Evolutionary conservation across 2,329 filamentous ascomycete species (phyloP), one percentile per base, ranked within the genome.

Genomic region (Malbranchea cinnamomea): DNA sequence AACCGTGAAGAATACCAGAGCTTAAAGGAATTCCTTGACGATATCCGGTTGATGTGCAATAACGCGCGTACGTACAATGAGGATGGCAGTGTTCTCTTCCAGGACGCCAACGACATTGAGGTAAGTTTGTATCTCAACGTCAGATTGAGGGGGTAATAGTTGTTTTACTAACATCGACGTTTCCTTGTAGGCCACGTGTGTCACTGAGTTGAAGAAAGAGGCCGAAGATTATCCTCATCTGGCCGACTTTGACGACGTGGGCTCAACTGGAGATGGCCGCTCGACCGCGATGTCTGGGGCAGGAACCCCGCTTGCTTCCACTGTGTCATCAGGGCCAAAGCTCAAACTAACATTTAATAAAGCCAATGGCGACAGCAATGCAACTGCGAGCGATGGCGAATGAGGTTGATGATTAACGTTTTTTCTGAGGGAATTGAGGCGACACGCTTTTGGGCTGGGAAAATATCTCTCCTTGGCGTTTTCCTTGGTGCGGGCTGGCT

Each of bases 1-100:
- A 94, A 93, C 63, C 87, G 82, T 56, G 82, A 91, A 48, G 82
- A 94, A 49, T 98, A 98, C 55, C 73, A 71, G 43, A 78, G 70
- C 46, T 58, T 94, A 37, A 74, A 71, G 48, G 81, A 85, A 43
- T 73, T 98, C 66, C 70, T 74, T 32, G 73, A 71, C 41, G 91
- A 98, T 48, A 75, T 98, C 38, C 71, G 74, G 29, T 60, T 87
- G 39, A 70, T 98, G 56, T 89, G 85, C 53, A 74, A 69, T 50
- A 98, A 98, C 54, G 93, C 87, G 41, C 73, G 83, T 52, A 89
- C 80, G 2, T 98, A 92, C 64, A 98, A 98, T 48, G 91, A 98
- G 56, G 89, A 95, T 49, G 80, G 78, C 34, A 94, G 85, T 54
- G 64, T 91, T 45, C 68, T 98, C 31, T 95, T 85, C 59, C 71